Evolutionary conservation across 78 protist genomes (phyloP).

Genomic region (Cyanophora paradoxa): DNA sequence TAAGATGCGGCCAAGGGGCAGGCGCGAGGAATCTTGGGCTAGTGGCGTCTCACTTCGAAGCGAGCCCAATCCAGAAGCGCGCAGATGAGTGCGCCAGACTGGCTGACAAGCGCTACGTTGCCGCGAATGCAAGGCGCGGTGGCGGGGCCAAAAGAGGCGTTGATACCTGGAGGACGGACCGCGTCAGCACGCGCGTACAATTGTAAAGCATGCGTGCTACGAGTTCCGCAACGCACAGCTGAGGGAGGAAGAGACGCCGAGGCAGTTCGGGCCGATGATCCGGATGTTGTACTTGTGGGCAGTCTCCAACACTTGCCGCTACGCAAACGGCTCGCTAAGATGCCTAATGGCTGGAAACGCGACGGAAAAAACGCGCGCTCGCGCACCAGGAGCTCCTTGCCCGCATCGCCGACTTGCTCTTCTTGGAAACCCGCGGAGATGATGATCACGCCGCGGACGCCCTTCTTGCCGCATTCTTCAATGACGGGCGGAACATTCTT

Average conservation of each 20-base stretch:
- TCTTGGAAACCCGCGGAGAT: slow-evolving; percentile 45
- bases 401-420: slow-evolving; percentile 29
- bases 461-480: slow-evolving; percentile 11
- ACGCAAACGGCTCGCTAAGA: too few species aligned
- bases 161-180: too few species aligned
- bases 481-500: background rate
- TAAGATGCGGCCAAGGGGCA: too few species aligned
- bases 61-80: slow-evolving; percentile 19
- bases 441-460: slow-evolving; percentile 16
- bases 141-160: slow-evolving; percentile 38
- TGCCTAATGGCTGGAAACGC: too few species aligned
- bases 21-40: too few species aligned
- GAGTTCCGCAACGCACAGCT: too few species aligned
- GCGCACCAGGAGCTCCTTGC: slow-evolving; percentile 12
- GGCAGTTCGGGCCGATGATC: slow-evolving; percentile 37
- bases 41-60: too few species aligned
- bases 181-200: too few species aligned
- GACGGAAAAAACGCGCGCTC: too few species aligned
- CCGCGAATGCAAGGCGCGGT: slow-evolving; percentile 6
- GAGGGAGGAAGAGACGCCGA: background rate
- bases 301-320: slow-evolving; percentile 1
- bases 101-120: slow-evolving; percentile 28
- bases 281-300: background rate
- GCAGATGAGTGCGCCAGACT: slow-evolving; percentile 42
- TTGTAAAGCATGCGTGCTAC: too few species aligned